phyloP scores from a whole-genome alignment of 768 basidiomycete genomes.

The Lyophyllum decastes region DNA sequence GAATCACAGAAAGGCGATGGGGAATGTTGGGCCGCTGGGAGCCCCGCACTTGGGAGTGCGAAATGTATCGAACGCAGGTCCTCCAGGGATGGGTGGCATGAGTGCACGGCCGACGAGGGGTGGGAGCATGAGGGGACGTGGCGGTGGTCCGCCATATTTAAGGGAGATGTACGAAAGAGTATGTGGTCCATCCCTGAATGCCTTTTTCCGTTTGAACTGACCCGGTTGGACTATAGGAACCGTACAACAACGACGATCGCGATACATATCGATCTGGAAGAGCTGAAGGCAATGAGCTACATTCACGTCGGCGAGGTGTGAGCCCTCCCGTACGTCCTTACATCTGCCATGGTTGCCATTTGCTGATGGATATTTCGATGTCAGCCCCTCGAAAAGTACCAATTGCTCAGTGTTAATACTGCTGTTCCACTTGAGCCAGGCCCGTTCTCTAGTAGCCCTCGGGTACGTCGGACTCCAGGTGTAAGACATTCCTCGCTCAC shows the following conservation, averaged over 20 bases:
- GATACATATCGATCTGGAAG: slow-evolving; percentile 17
- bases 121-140: slow-evolving; percentile 15
- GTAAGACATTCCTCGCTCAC: neutral
- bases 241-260: slow-evolving; percentile 1
- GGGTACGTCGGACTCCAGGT: neutral
- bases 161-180: slow-evolving; percentile 30
- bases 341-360: neutral
- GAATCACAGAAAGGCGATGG: slow-evolving; percentile 20
- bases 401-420: slow-evolving; percentile 6
- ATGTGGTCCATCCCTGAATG: neutral
- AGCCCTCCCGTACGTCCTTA: slow-evolving; percentile 17
- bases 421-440: slow-evolving; percentile 1
- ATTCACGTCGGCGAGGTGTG: slow-evolving; percentile 9
- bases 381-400: slow-evolving; percentile 10
- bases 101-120: slow-evolving; percentile 6
- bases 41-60: slow-evolving; percentile 3
- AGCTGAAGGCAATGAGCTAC: slow-evolving; percentile 8
- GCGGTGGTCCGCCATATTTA: slow-evolving; percentile 19
- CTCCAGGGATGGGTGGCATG: slow-evolving; percentile 9
- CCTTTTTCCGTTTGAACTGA: neutral
- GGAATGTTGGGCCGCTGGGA: slow-evolving; percentile 10
- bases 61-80: neutral
- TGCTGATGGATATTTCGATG: neutral
- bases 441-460: slow-evolving; percentile 5
- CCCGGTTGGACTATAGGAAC: slow-evolving; percentile 4